phyloP scores from a whole-genome alignment of 768 basidiomycete species.

The Serendipita sp. region DNA sequence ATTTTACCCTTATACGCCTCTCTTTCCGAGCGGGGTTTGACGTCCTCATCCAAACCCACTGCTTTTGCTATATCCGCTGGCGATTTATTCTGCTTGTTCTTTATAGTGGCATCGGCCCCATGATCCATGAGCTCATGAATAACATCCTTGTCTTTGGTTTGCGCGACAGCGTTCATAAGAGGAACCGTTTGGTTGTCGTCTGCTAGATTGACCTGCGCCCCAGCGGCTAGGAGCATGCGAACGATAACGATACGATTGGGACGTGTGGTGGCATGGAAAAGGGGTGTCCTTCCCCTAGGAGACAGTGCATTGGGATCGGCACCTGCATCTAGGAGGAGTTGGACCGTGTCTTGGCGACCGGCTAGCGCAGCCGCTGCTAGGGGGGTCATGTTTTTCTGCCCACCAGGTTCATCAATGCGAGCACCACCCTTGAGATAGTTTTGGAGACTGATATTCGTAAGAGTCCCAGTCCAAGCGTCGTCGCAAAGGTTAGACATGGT shows the following conservation, averaged over 20 bases:
- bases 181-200: constrained; percentile 9
- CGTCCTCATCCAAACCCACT: neutral
- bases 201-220: constrained; percentile 13
- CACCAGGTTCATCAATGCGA: constrained; percentile 12
- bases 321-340: constrained; percentile 12
- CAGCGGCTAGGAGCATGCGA: constrained; percentile 14
- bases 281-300: constrained; percentile 14
- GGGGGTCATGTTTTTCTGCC: constrained; percentile 14
- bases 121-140: constrained; percentile 14
- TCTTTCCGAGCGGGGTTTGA: constrained; percentile 6
- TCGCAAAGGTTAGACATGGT: neutral
- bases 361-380: constrained; percentile 15
- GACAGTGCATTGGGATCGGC: constrained; percentile 17
- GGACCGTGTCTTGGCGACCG: constrained; percentile 16
- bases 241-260: constrained; percentile 14
- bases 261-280: constrained; percentile 13
- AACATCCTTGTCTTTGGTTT: constrained; percentile 13
- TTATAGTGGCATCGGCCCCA: constrained; percentile 12
- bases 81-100: constrained; percentile 11
- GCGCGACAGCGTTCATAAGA: constrained; percentile 15
- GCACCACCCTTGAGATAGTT: constrained; percentile 4
- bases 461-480: constrained; percentile 14
- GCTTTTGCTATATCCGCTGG: constrained; percentile 11
- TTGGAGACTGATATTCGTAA: constrained; percentile 11
- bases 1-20: constrained; percentile 8